Evolutionary conservation across 139 green algal genomes (phyloP), one percentile per base, ranked within the genome.

Genomic region (Chlorella sp.): DNA sequence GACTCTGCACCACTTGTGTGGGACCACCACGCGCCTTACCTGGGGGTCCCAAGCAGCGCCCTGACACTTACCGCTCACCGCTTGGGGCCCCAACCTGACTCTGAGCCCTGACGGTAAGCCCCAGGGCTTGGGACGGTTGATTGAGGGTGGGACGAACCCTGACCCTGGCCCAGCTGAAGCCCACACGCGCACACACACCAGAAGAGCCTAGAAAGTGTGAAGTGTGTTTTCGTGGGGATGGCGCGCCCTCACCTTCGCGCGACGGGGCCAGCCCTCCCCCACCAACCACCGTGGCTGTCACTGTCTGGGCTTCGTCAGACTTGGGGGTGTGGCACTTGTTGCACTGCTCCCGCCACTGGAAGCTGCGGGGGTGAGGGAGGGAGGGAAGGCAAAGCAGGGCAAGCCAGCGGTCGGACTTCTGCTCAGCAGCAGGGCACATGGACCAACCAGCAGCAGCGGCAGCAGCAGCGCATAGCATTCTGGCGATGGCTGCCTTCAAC

Each of bases 311-410:
- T 4, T 47, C 65, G 60, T 39, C 85, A 26, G 36, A 56, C 87
- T 51, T 85, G 64, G 32, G 71, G 41, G 60, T 72, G 18, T 85
- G 23, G 69, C 90, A 93, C n/a, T 85, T 86, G 65, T 93, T 93
- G 88, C 90, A 93, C 4, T 68, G 18, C 55, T 91, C 70, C n/a
- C 90, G 74, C 86, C 86, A 93, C 51, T 82, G 88, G 76, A 92
- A 93, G 70, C 90, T 92, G 74, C 87, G 86, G 44, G 16, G 41
- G 41, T 6, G 16, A 0, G 28, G 30, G n/a, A 34, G 41, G 28
- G 44, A 16, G 44, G 44, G 44, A 51, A 9, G 13, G 51, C 30
- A 70, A 18, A 21, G 6, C 11, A 7, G 73, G 9, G 12, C 15
- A 32, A 68, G 57, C 7, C 9, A 51, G 44, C 44, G 44, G 7